Percentiles rank a stretch among this genome's conserved stretches.
Conservation (phyloP, 1,139 yeast genomes). For the Pichia kudriavzevii region DNA sequence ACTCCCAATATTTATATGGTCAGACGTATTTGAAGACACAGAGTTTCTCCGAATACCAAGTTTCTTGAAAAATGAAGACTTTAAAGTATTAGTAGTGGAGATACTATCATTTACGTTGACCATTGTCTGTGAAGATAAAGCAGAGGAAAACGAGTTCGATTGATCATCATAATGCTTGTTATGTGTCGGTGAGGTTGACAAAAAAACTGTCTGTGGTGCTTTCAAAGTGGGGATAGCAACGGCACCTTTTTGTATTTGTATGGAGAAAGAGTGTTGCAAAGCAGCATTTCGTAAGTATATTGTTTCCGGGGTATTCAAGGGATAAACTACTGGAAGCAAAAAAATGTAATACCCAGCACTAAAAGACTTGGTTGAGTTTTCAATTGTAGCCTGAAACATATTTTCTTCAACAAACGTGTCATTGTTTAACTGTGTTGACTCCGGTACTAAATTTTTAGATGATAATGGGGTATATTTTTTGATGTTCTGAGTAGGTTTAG, state of each 20-base stretch:
- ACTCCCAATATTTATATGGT: slow-evolving; percentile 1
- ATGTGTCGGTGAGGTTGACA: slow-evolving; percentile 27
- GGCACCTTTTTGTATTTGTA: slow-evolving; percentile 25
- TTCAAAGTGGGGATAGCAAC: slow-evolving; percentile 21
- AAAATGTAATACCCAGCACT: slow-evolving; percentile 79
- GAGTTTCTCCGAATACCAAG: slow-evolving; percentile 17
- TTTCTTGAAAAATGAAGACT: slow-evolving; percentile 18
- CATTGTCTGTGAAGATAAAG: slow-evolving; percentile 1
- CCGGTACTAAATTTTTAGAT: slow-evolving; percentile 21
- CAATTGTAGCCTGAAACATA: slow-evolving; percentile 8
- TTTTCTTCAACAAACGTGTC: slow-evolving; percentile 12
- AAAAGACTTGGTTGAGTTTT: slow-evolving; percentile 16
- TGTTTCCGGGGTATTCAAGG: slow-evolving; percentile 67
- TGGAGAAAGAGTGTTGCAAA: slow-evolving; percentile 31
- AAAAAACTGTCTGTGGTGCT: slow-evolving; percentile 26
- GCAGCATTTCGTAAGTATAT: slow-evolving; percentile 50
- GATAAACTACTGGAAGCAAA: slow-evolving; percentile 61
- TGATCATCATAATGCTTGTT: slow-evolving; percentile 20
- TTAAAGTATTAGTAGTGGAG: not conserved
- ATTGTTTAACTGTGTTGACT: slow-evolving; percentile 13
- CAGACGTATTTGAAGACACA: slow-evolving; percentile 5
- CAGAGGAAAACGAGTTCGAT: not conserved
- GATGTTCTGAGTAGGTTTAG: slow-evolving; percentile 23
- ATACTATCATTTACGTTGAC: too few relatives aligned
- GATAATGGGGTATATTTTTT: slow-evolving; percentile 19